Conservation (phyloP, 208 protist species). For the Leishmania turanica region DNA sequence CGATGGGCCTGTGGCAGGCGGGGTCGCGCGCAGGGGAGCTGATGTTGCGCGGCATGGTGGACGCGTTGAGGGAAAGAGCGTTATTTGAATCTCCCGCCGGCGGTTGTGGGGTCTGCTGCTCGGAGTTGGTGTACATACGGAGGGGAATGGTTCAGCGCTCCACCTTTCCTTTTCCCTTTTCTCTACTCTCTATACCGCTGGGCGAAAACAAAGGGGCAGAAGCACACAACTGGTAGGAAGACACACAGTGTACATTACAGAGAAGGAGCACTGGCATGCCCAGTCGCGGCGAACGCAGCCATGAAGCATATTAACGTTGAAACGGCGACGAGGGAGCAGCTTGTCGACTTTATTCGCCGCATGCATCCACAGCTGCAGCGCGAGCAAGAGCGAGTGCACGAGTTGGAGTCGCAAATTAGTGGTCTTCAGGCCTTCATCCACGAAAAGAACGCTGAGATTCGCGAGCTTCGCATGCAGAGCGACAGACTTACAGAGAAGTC, state of each 20-base stretch:
- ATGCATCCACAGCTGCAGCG: constrained; percentile 40
- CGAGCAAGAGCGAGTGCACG: constrained; percentile 30
- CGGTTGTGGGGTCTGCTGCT: background rate
- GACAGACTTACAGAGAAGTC: constrained; percentile 65
- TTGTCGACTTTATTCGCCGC: constrained; percentile 61
- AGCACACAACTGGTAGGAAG: background rate
- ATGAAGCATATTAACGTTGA: constrained; percentile 45
- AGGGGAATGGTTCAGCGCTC: background rate
- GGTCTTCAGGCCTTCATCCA: constrained; percentile 44
- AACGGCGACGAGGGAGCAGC: constrained; percentile 59
- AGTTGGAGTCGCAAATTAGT: constrained; percentile 51
- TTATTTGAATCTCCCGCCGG: background rate
- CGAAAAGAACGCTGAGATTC: constrained; percentile 63
- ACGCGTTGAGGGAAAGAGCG: background rate
- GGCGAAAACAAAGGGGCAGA: background rate
- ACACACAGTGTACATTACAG: background rate
- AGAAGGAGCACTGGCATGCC: background rate
- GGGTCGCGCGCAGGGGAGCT: background rate
- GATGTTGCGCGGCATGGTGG: background rate
- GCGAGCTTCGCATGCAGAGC: constrained; percentile 55
- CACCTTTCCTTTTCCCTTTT: background rate
- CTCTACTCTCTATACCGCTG: background rate
- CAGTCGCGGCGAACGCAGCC: background rate
- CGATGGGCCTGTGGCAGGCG: background rate
- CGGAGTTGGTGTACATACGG: background rate